Evolutionary conservation across 108 stramenopile species (phyloP).

Genomic region (Discostella pseudostelligera): DNA sequence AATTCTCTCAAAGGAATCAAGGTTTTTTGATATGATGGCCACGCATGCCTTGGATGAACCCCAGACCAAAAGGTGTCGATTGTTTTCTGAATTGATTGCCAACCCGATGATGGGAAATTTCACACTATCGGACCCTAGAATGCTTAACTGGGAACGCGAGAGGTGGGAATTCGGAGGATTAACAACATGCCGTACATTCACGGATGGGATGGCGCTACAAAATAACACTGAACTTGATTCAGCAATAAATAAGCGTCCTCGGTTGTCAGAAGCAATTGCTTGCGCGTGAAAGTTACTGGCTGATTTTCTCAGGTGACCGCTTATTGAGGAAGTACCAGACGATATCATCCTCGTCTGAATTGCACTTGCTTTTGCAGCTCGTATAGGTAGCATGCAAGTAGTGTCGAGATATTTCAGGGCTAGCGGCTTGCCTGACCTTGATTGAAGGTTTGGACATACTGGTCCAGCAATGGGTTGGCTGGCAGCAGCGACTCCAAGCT

Average conservation of each 20-base stretch:
- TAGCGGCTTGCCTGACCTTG: slow-evolving; percentile 38
- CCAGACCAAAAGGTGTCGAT: slow-evolving; percentile 71
- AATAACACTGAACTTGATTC: slow-evolving; percentile 63
- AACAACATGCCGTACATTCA: slow-evolving; percentile 46
- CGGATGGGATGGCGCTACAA: slow-evolving; percentile 51
- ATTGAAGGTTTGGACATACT: slow-evolving; percentile 19
- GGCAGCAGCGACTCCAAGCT: slow-evolving; percentile 4
- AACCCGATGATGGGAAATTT: slow-evolving; percentile 64
- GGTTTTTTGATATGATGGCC: slow-evolving; percentile 46
- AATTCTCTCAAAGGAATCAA: slow-evolving; percentile 49
- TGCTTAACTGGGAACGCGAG: slow-evolving; percentile 48
- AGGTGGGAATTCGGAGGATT: slow-evolving; percentile 35
- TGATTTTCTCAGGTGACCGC: slow-evolving; percentile 32
- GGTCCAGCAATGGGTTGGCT: background rate
- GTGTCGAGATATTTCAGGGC: slow-evolving; percentile 17
- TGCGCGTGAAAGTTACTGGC: slow-evolving; percentile 39
- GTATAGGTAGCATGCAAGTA: slow-evolving; percentile 44
- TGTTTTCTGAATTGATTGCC: slow-evolving; percentile 54
- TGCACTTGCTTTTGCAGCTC: slow-evolving; percentile 51
- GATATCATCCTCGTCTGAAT: slow-evolving; percentile 47
- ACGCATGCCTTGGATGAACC: slow-evolving; percentile 60
- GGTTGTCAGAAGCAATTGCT: slow-evolving; percentile 54
- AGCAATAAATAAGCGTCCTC: slow-evolving; percentile 63
- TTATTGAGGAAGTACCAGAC: slow-evolving; percentile 33
- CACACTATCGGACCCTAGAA: slow-evolving; percentile 50